phyloP scores from a whole-genome alignment of 2,329 filamentous ascomycete genomes.

The Fusarium miscanthi region DNA sequence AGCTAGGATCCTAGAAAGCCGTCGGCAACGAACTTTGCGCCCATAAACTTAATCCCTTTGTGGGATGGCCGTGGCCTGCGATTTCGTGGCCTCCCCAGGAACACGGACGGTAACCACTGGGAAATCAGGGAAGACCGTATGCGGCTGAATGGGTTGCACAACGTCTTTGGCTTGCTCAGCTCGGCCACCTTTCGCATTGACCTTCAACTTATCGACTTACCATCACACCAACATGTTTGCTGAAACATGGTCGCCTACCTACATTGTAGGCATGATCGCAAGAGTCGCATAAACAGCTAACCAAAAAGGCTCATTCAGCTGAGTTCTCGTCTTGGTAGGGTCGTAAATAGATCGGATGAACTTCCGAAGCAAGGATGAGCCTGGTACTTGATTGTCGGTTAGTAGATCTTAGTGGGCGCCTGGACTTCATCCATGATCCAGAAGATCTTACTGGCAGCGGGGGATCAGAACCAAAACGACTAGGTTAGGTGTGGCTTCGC shows the following conservation, averaged over 20 bases:
- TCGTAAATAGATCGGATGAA: constrained; percentile 26
- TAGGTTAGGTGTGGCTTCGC: constrained; percentile 26
- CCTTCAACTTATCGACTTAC: not conserved
- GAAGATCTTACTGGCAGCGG: constrained; percentile 6
- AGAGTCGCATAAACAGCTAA: constrained; percentile 11
- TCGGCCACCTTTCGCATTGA: constrained; percentile 7
- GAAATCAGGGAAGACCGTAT: not conserved
- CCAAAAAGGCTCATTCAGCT: not conserved
- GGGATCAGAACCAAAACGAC: not conserved
- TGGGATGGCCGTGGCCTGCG: not conserved
- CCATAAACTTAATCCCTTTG: constrained; percentile 5
- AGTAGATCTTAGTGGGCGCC: constrained; percentile 40
- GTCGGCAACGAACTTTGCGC: constrained; percentile 25
- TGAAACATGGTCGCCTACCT: not conserved
- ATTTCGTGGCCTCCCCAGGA: not conserved
- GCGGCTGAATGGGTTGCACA: constrained; percentile 7
- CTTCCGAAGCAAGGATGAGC: constrained; percentile 10
- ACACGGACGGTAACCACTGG: not conserved
- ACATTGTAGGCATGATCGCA: constrained; percentile 22
- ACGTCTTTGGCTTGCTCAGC: constrained; percentile 10
- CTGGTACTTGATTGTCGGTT: constrained; percentile 24
- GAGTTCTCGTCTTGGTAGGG: not conserved
- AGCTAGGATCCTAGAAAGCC: constrained; percentile 8
- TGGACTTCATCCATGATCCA: not conserved
- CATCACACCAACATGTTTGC: constrained; percentile 8